Evolutionary conservation across 352 stramenopile species (phyloP).

Genomic region (Thraustochytrium sp.): DNA sequence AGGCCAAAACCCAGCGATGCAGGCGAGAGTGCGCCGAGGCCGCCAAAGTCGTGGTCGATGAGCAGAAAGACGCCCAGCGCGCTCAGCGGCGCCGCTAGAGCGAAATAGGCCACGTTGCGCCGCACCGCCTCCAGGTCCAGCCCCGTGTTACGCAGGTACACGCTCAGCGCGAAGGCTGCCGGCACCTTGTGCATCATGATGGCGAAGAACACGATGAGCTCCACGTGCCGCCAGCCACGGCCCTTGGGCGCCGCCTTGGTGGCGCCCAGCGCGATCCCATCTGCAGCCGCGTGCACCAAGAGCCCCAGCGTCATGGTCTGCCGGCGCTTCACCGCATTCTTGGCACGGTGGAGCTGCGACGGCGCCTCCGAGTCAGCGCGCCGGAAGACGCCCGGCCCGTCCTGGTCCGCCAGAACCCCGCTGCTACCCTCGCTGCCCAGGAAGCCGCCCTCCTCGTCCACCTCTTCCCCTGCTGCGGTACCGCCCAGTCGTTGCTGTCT

Average conservation of each 20-base stretch:
- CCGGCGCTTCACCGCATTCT: neutral
- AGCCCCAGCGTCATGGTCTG: slow-evolving; percentile 25
- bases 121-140: neutral
- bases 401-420: neutral
- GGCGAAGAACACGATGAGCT: slow-evolving; percentile 37
- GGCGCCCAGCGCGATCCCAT: slow-evolving; percentile 35
- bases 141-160: slow-evolving; percentile 27
- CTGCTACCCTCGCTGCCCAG: neutral
- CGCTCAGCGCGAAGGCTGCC: slow-evolving; percentile 22
- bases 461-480: neutral
- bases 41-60: neutral
- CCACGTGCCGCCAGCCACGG: neutral
- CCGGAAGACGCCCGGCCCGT: neutral
- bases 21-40: neutral
- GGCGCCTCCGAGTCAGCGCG: neutral
- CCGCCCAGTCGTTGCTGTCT: neutral
- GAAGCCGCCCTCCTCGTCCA: neutral
- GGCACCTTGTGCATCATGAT: slow-evolving; percentile 45
- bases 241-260: neutral
- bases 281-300: slow-evolving; percentile 18
- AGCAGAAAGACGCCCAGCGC: slow-evolving; percentile 8
- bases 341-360: neutral
- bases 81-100: neutral
- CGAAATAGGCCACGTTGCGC: slow-evolving; percentile 25
- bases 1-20: neutral